phyloP scores from a whole-genome alignment of 305 asterid species.

The Nicotiana rustica region DNA sequence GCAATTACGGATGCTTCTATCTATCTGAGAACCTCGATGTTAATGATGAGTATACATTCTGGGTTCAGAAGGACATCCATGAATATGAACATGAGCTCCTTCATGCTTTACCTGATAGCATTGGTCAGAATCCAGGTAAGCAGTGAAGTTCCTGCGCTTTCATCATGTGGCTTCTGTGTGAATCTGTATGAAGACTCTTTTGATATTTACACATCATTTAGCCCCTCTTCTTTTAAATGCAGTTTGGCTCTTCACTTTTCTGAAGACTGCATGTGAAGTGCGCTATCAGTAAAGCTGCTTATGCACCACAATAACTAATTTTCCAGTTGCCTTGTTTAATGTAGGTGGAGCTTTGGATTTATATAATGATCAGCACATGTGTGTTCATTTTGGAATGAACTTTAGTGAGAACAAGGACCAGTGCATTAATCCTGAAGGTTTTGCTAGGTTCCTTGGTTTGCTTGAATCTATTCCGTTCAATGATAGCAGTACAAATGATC shows the following conservation, averaged over 20 bases:
- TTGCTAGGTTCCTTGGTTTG: constrained; percentile 90
- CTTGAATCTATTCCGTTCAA: constrained; percentile 89
- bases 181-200: neutral
- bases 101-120: constrained; percentile 68
- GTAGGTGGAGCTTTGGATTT: constrained; percentile 76
- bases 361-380: constrained; percentile 69
- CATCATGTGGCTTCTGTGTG: constrained; percentile 22
- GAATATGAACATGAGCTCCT: constrained; percentile 53
- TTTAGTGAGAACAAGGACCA: constrained; percentile 68
- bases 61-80: constrained; percentile 76
- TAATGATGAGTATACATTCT: constrained; percentile 83
- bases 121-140: constrained; percentile 65
- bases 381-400: constrained; percentile 69
- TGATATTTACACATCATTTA: neutral
- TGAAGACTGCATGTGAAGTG: constrained; percentile 10
- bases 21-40: constrained; percentile 91
- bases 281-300: constrained; percentile 1
- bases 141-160: constrained; percentile 34
- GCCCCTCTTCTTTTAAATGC: neutral
- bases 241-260: neutral
- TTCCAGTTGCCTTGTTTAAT: constrained; percentile 37
- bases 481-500: constrained; percentile 70
- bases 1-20: constrained; percentile 76
- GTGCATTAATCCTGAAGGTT: constrained; percentile 82
- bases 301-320: constrained; percentile 32